Conservation (phyloP, 78 protist species). For the Pelomyxa schiedti region DNA sequence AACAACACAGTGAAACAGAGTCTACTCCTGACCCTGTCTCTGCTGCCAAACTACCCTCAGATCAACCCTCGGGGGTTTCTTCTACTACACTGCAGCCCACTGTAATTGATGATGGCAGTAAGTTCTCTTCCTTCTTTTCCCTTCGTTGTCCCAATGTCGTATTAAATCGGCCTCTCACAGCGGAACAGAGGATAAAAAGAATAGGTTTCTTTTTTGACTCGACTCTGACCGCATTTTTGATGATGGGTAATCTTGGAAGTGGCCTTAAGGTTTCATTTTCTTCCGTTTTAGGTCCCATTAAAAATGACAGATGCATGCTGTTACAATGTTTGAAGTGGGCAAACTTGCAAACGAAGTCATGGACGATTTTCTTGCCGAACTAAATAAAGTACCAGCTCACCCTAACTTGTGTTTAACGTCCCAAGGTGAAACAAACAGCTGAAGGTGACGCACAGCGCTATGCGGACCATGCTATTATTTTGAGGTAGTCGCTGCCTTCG, state of each 20-base stretch:
- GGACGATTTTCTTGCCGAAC: constrained; percentile 52
- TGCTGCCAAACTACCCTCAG: background rate
- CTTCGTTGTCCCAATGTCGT: background rate
- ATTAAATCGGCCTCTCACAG: too few species aligned
- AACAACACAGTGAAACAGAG: too few species aligned
- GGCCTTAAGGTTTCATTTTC: too few species aligned
- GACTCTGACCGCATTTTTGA: constrained; percentile 78
- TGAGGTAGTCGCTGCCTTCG: constrained; percentile 54
- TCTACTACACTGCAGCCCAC: background rate
- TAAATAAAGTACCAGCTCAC: constrained; percentile 22
- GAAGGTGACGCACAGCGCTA: constrained; percentile 73
- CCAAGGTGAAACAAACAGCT: constrained; percentile 6
- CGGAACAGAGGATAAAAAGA: constrained; percentile 11
- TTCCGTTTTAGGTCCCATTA: too few species aligned
- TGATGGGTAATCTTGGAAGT: constrained; percentile 83
- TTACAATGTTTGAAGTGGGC: constrained; percentile 91
- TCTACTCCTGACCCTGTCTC: too few species aligned
- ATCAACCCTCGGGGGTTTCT: background rate
- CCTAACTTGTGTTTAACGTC: background rate
- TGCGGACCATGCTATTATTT: constrained; percentile 61
- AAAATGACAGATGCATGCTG: constrained; percentile 88
- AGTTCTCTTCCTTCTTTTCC: background rate
- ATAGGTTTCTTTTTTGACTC: constrained; percentile 75
- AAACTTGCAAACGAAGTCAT: constrained; percentile 74
- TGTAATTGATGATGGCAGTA: background rate